These are phyloP conservation scores for Mycena latifolia DNA, from an alignment of 768 basidiomycete species.

Conservation along the genomic window DNA sequence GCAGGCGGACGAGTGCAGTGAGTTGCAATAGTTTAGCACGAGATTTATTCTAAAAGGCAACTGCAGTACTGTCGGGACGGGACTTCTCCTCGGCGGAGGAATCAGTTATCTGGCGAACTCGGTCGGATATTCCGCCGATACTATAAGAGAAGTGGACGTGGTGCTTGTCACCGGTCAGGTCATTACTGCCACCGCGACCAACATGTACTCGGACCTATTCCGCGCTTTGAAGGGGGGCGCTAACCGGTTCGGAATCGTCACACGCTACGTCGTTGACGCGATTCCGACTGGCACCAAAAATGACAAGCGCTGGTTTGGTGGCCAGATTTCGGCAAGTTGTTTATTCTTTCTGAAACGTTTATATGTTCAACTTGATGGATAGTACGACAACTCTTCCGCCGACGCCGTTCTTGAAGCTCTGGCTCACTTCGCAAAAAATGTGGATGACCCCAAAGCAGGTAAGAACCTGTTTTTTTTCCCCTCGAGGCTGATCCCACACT, in stretches of 20 bases:
- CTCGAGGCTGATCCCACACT: too few species aligned
- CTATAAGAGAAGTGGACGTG: conserved; percentile 50
- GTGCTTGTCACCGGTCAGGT: conserved; percentile 54
- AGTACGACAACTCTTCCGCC: conserved; percentile 43
- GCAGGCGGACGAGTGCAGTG: conserved; percentile 45
- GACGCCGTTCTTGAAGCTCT: too few species aligned
- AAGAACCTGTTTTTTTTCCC: too few species aligned
- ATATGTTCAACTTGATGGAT: neutral
- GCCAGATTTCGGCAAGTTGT: conserved; percentile 48
- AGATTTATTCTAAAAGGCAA: neutral
- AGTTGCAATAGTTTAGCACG: neutral
- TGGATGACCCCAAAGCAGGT: conserved; percentile 54
- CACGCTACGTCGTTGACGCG: conserved; percentile 54
- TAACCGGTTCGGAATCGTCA: conserved; percentile 59
- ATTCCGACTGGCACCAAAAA: conserved; percentile 50
- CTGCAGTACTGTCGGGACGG: conserved; percentile 48
- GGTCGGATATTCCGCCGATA: conserved; percentile 54
- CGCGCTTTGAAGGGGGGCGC: conserved; percentile 57
- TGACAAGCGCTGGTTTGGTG: conserved; percentile 55
- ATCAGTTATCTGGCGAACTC: conserved; percentile 50
- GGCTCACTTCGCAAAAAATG: conserved; percentile 46
- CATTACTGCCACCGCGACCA: conserved; percentile 54
- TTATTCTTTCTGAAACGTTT: neutral
- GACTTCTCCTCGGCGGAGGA: conserved; percentile 60
- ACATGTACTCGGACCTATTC: conserved; percentile 57